Percentiles rank a stretch among this genome's conserved stretches.
phyloP scores from a whole-genome alignment of 1,139 yeast genomes.

The Geotrichum restrictum region DNA sequence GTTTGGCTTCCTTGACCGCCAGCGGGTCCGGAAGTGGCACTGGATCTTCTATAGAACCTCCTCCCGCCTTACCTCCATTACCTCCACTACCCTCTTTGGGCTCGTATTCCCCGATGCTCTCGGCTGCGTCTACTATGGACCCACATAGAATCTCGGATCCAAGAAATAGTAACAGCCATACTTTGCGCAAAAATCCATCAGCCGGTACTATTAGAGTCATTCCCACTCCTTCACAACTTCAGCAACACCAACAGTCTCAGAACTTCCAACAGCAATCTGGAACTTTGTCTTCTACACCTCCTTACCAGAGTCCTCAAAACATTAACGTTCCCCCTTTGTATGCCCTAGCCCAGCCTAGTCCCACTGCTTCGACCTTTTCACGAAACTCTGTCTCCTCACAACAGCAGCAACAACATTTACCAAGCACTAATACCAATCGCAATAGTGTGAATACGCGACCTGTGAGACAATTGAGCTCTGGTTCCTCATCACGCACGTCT shows the following conservation, averaged over 20 bases:
- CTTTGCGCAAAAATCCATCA: neutral
- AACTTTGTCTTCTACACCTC: too few relatives aligned
- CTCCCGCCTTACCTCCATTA: slow-evolving; percentile 25
- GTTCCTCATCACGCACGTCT: neutral
- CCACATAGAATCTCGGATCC: neutral
- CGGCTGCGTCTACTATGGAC: neutral
- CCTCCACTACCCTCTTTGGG: slow-evolving; percentile 24
- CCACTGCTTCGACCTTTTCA: neutral
- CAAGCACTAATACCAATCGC: neutral
- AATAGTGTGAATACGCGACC: slow-evolving; percentile 1
- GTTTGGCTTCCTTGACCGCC: neutral
- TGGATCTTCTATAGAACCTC: slow-evolving; percentile 16
- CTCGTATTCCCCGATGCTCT: neutral
- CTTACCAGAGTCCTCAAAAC: too few relatives aligned
- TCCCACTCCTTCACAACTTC: neutral
- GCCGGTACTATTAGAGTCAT: neutral
- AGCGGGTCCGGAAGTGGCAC: neutral
- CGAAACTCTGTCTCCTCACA: slow-evolving; percentile 6
- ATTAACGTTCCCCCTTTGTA: neutral
- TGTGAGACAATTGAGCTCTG: neutral
- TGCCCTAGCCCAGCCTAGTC: neutral
- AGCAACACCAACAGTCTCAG: neutral
- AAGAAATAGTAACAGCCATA: neutral
- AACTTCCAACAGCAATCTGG: neutral
- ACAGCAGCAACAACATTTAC: neutral